phyloP scores from a whole-genome alignment of 116 monocot species.

The Dioscorea cayenensis region DNA sequence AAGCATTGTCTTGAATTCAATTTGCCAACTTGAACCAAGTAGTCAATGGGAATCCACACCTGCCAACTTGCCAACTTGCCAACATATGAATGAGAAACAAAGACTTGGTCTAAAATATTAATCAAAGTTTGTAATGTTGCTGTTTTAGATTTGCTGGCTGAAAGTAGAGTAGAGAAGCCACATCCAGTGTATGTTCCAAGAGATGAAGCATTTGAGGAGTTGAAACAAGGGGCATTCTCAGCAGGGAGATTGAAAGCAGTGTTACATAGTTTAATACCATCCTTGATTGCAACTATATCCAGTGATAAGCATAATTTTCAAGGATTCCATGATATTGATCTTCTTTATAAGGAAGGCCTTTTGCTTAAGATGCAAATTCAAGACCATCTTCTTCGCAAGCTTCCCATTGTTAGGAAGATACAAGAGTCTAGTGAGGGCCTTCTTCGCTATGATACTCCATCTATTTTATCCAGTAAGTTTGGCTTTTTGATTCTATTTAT shows the following conservation, averaged over 20 bases:
- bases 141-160: constrained; percentile 37
- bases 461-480: constrained; percentile 54
- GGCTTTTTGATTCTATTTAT: neutral
- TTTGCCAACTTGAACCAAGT: neutral
- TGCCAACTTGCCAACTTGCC: too few relatives aligned
- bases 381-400: constrained; percentile 54
- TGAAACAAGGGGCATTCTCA: constrained; percentile 55
- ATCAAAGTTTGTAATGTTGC: neutral
- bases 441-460: constrained; percentile 63
- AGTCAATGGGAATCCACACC: too few relatives aligned
- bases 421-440: constrained; percentile 67
- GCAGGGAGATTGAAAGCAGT: constrained; percentile 54
- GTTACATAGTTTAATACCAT: constrained; percentile 51
- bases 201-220: constrained; percentile 64
- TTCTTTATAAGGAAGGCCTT: constrained; percentile 71
- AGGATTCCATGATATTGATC: constrained; percentile 66
- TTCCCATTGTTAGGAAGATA: constrained; percentile 63
- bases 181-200: constrained; percentile 62
- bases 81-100: neutral
- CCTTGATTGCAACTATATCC: constrained; percentile 51
- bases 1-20: neutral
- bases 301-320: constrained; percentile 42
- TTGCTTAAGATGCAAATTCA: constrained; percentile 58
- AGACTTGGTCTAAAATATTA: neutral
- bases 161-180: constrained; percentile 67